These are phyloP conservation scores for Cercophora newfieldiana DNA, from an alignment of 495 filamentous ascomycete species.

Conservation along the genomic window DNA sequence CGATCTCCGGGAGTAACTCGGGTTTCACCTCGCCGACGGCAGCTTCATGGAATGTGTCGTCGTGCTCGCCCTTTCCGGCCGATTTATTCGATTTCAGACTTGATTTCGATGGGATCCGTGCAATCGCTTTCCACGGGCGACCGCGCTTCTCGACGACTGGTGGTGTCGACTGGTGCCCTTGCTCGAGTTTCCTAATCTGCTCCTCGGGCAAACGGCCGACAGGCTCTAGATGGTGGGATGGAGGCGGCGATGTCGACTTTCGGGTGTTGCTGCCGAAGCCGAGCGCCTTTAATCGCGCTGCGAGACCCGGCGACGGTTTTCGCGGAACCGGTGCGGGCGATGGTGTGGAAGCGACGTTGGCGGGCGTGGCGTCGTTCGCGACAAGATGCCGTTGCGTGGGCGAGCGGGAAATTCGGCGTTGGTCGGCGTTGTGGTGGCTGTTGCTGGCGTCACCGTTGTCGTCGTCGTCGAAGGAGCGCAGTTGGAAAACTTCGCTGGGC, in stretches of 20 bases:
- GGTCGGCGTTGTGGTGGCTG: slow-evolving; percentile 24
- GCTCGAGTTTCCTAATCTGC: slow-evolving; percentile 68
- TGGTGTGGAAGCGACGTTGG: slow-evolving; percentile 21
- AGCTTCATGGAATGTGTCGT: slow-evolving; percentile 20
- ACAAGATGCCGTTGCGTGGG: slow-evolving; percentile 12
- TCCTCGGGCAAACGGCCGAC: slow-evolving; percentile 75
- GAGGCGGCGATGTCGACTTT: slow-evolving; percentile 43
- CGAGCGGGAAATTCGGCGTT: slow-evolving; percentile 15
- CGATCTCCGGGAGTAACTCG: slow-evolving; percentile 48
- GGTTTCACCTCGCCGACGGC: slow-evolving; percentile 19
- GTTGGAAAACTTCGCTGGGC: slow-evolving; percentile 40
- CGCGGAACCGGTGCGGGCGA: slow-evolving; percentile 39
- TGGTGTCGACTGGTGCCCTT: slow-evolving; percentile 58
- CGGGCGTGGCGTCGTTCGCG: slow-evolving; percentile 18
- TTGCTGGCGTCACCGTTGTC: slow-evolving; percentile 19
- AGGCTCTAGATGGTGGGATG: slow-evolving; percentile 41
- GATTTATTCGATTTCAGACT: slow-evolving; percentile 36
- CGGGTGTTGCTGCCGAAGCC: slow-evolving; percentile 56
- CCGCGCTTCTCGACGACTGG: slow-evolving; percentile 58
- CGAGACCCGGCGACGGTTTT: slow-evolving; percentile 70
- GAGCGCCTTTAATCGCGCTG: slow-evolving; percentile 73
- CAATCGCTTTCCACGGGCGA: slow-evolving; percentile 61
- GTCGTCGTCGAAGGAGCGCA: slow-evolving; percentile 31
- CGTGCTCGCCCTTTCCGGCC: slow-evolving; percentile 16
- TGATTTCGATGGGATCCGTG: slow-evolving; percentile 40